A percentile compares a stretch with the other conserved stretches of the same genome.
Conservation (phyloP, 1,284 basidiomycete genomes). For the Apiotrichum siamense region DNA sequence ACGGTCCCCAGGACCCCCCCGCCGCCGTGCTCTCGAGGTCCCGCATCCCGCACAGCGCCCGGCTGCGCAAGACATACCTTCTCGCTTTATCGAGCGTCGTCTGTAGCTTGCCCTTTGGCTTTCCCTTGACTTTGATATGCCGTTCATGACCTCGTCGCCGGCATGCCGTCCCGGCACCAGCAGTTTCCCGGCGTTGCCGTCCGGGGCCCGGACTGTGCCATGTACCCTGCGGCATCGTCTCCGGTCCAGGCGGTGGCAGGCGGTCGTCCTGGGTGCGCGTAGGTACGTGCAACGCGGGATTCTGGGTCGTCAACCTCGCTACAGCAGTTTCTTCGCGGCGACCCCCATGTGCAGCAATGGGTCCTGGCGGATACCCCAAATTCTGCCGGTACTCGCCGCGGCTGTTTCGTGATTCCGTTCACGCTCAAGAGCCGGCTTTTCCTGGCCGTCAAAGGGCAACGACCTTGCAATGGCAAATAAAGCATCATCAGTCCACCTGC, state of each 20-base stretch:
- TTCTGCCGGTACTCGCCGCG: conserved; percentile 23
- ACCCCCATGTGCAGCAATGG: conserved; percentile 20
- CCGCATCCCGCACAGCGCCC: too few relatives aligned
- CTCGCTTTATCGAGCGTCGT: too few relatives aligned
- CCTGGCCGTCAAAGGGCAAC: conserved; percentile 21
- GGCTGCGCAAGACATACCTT: too few relatives aligned
- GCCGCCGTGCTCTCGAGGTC: too few relatives aligned
- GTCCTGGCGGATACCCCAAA: conserved; percentile 28
- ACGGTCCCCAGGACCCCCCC: too few relatives aligned
- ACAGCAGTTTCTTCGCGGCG: conserved; percentile 5
- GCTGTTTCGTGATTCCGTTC: conserved; percentile 15
- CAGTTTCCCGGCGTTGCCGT: background rate
- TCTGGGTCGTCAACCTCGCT: conserved; percentile 28
- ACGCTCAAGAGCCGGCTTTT: conserved; percentile 28
- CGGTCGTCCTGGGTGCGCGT: conserved; percentile 54
- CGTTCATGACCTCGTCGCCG: background rate
- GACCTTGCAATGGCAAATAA: conserved; percentile 65
- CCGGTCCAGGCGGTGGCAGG: conserved; percentile 49
- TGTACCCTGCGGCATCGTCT: background rate
- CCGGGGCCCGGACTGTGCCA: background rate
- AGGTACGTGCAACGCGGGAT: conserved; percentile 38
- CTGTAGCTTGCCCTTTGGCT: too few relatives aligned
- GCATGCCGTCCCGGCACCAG: background rate
- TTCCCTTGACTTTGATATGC: conserved; percentile 1
- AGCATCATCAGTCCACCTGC: conserved; percentile 50